Base-by-base conservation (phyloP, 495 filamentous ascomycete species). In the Lophiostoma macrostomum region DNA sequence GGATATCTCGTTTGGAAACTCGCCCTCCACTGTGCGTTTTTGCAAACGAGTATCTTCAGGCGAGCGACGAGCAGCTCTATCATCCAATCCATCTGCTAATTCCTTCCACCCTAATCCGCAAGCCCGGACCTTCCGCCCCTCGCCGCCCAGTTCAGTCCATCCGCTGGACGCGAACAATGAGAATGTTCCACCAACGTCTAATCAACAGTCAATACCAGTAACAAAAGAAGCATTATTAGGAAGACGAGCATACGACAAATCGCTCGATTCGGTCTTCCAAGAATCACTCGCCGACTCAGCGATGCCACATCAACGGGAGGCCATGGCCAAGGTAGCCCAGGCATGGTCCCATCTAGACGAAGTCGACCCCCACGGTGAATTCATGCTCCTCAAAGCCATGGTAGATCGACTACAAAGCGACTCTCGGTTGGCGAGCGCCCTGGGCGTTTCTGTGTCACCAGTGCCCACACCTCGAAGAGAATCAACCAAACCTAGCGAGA, bases 1-100 rank as follows among this genome's bases (percentile, higher is more conserved):
- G 3, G 87, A 95, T 67, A 81, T 90, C 70, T 88, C 82, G 39
- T 96, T 91, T 64, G 93, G 91, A 25, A 96, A 96, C 66, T 83
- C 82, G 16, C 87, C 85, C 1, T 95, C 90, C 0, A 95, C 93
- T 12, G 84, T 91, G 41, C 84, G 90, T 25, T 85, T 91, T 40
- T 96, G 96, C 73, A 86, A 88, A 48, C 83, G 91, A 16, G 90
- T 91, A 1, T 93, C 90, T 1, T 67, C 67, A 16, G 6, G 83
- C 86, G 57, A 80, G 80, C 53, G 82, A 30, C 58, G 30, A 32
- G 45, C 42, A 24, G 64, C 54, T 20, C 50, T 56, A 1, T 37
- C 34, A 6, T 56, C 60, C 1, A 64, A 64, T 39, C 63, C 55
- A 0, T 66, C 76, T 1, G 65, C 69, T 28, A 46, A 47, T 27